phyloP scores from a whole-genome alignment of 495 filamentous ascomycete genomes.

The Tirmania nivea region DNA sequence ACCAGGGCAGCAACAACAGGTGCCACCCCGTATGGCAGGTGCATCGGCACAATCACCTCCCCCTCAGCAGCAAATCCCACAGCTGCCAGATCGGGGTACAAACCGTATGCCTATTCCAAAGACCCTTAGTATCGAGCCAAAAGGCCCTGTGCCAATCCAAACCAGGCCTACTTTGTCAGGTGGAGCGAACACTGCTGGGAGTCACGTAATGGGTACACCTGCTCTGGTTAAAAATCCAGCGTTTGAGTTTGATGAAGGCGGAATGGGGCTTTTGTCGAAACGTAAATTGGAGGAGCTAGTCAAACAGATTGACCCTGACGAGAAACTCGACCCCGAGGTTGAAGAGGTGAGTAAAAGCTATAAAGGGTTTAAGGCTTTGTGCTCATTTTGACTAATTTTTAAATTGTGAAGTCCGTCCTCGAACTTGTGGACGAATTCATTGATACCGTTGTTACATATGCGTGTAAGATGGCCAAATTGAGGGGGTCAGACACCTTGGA shows the following conservation, averaged over 20 bases:
- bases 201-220: constrained; percentile 68
- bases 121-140: constrained; percentile 43
- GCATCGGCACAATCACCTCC: constrained; percentile 8
- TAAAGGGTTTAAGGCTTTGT: not conserved
- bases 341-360: constrained; percentile 49
- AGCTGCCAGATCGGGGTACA: constrained; percentile 24
- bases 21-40: constrained; percentile 9
- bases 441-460: constrained; percentile 63
- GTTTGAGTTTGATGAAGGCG: constrained; percentile 70
- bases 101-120: constrained; percentile 53
- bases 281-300: constrained; percentile 92
- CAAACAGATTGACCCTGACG: constrained; percentile 57
- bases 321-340: constrained; percentile 62
- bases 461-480: constrained; percentile 81
- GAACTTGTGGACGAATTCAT: constrained; percentile 85
- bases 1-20: constrained; percentile 8
- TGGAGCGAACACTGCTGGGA: constrained; percentile 46
- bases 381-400: constrained; percentile 4
- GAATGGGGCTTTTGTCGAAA: constrained; percentile 74
- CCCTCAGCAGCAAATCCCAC: constrained; percentile 14
- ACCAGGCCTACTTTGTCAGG: constrained; percentile 56
- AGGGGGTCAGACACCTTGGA: constrained; percentile 74
- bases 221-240: constrained; percentile 58
- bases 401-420: constrained; percentile 45
- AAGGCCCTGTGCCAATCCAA: constrained; percentile 47